A percentile compares a stretch with the other conserved stretches of the same genome.
Conservation (phyloP, 2,329 filamentous ascomycete species). For the Calonectria honghensis region DNA sequence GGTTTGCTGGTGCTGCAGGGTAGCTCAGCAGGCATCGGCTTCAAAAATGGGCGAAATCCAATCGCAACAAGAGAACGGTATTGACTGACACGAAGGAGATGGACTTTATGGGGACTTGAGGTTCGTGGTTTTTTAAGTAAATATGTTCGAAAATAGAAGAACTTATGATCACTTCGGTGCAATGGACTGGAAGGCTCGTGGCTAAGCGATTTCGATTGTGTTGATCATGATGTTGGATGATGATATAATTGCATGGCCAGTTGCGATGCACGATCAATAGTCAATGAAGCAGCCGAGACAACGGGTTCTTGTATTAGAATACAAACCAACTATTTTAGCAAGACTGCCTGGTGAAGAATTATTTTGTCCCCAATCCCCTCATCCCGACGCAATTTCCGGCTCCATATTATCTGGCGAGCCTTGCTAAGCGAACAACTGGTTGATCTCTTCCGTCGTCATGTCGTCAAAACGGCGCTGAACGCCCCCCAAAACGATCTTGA, state of each 20-base stretch:
- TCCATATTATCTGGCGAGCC: not conserved
- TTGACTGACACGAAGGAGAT: not conserved
- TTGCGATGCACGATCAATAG: too few relatives aligned
- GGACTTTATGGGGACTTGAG: fast-evolving
- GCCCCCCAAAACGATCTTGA: slow-evolving; percentile 88
- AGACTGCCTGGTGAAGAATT: not conserved
- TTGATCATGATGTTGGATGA: too few relatives aligned
- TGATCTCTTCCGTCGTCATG: slow-evolving; percentile 37
- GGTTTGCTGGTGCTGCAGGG: not conserved
- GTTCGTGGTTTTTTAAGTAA: not conserved
- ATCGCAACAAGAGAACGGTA: not conserved
- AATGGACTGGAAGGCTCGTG: too few relatives aligned
- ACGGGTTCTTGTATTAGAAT: not conserved
- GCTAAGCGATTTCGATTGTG: too few relatives aligned
- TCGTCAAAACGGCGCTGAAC: slow-evolving; percentile 74
- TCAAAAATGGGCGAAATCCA: not conserved
- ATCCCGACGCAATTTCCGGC: not conserved
- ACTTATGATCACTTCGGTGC: not conserved
- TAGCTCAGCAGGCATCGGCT: not conserved
- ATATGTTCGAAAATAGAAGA: not conserved
- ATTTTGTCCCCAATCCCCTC: not conserved
- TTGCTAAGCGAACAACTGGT: not conserved
- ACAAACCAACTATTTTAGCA: not conserved
- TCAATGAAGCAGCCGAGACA: not conserved
- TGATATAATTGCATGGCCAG: too few relatives aligned